These are phyloP conservation scores for Auricularia sp. DNA, from an alignment of 768 basidiomycete species.

Conservation along the genomic window DNA sequence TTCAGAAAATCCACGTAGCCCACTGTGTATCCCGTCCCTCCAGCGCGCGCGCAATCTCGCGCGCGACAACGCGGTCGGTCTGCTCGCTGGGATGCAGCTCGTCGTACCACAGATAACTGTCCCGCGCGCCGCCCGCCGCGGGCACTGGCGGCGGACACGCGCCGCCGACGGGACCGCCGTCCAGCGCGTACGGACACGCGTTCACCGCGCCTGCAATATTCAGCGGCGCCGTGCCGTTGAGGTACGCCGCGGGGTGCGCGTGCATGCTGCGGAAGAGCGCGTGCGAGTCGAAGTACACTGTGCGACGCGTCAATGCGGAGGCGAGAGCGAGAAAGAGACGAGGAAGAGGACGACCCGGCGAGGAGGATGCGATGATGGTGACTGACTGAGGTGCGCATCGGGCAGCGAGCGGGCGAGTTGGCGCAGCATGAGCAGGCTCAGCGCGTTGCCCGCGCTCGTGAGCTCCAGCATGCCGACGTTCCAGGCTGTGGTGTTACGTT, in stretches of 20 bases:
- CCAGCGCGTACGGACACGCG: slow-evolving; percentile 36
- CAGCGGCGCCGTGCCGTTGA: slow-evolving; percentile 54
- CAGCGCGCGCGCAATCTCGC: slow-evolving; percentile 39
- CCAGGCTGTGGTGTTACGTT: slow-evolving; percentile 50
- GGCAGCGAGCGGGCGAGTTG: slow-evolving; percentile 37
- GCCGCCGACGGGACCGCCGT: slow-evolving; percentile 19
- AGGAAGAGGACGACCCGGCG: too few relatives aligned
- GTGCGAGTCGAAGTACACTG: slow-evolving; percentile 55
- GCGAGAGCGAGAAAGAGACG: not conserved
- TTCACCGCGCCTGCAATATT: slow-evolving; percentile 46
- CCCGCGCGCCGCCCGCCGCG: slow-evolving; percentile 30
- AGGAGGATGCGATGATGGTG: not conserved
- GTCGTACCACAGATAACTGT: slow-evolving; percentile 58
- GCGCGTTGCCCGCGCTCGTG: slow-evolving; percentile 39
- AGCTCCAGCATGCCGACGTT: slow-evolving; percentile 45
- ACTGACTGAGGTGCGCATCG: slow-evolving; percentile 47
- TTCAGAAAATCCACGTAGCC: slow-evolving; percentile 3
- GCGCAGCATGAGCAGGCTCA: slow-evolving; percentile 42
- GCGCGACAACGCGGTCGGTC: slow-evolving; percentile 42
- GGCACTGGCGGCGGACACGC: slow-evolving; percentile 6
- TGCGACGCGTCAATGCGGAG: too few relatives aligned
- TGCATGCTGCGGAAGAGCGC: slow-evolving; percentile 51
- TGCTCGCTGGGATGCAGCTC: slow-evolving; percentile 57
- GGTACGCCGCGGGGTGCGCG: slow-evolving; percentile 37
- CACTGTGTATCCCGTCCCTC: slow-evolving; percentile 21